A percentile compares a stretch with the other conserved stretches of the same genome.
Evolutionary conservation across 2,329 filamentous ascomycete genomes (phyloP).

Genomic region (Neophaeococcomyces aloes): DNA sequence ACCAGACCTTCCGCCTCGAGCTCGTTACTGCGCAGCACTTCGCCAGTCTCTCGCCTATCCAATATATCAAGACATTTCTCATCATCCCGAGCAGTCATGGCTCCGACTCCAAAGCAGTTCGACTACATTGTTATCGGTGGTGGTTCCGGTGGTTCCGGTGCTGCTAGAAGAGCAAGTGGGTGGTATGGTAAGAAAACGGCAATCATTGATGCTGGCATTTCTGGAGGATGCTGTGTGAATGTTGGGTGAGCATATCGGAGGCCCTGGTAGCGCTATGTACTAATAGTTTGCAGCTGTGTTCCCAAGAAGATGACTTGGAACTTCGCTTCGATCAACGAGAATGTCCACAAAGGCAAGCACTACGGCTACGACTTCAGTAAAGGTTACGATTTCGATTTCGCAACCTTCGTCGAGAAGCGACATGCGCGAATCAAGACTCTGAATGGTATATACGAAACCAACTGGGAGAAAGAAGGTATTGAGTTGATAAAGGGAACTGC

Average conservation of each 20-base stretch:
- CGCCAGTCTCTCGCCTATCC: constrained; percentile 21
- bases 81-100: constrained; percentile 30
- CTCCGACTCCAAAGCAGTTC: constrained; percentile 39
- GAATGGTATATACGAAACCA: constrained; percentile 40
- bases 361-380: constrained; percentile 40
- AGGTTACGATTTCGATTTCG: constrained; percentile 35
- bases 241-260: constrained; percentile 36
- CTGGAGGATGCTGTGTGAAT: constrained; percentile 43
- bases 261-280: not conserved
- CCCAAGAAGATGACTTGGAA: constrained; percentile 47
- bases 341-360: constrained; percentile 34
- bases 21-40: not conserved
- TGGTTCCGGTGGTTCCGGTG: constrained; percentile 42
- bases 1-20: not conserved
- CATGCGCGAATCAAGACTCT: constrained; percentile 36
- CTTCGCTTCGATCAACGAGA: constrained; percentile 40
- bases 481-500: constrained; percentile 41
- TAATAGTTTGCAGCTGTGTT: constrained; percentile 32
- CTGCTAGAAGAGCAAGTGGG: constrained; percentile 40
- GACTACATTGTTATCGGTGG: constrained; percentile 48
- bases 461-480: constrained; percentile 41
- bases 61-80: constrained; percentile 34
- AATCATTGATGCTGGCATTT: constrained; percentile 40
- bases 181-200: constrained; percentile 44
- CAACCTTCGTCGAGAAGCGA: constrained; percentile 38